Conservation (phyloP, 2,329 filamentous ascomycete species). For the Phialophora chinensis region DNA sequence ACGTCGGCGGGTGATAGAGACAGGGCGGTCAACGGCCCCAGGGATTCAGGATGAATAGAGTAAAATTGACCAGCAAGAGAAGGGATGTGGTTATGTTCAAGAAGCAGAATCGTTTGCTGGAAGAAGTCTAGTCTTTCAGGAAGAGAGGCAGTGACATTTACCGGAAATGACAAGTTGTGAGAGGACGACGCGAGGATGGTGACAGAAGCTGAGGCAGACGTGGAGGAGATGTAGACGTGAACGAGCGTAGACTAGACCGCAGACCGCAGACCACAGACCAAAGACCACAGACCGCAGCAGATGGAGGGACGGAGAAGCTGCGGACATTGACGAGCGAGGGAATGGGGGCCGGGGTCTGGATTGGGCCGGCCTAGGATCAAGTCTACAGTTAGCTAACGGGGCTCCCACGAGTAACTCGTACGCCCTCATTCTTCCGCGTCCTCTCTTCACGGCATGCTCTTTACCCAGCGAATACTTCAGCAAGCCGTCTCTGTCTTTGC, state of each 20-base stretch:
- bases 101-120: slow-evolving; percentile 9
- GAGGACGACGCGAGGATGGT: slow-evolving; percentile 17
- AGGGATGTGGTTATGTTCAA: slow-evolving; percentile 30
- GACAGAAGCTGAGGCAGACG: slow-evolving; percentile 17
- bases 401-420: too few relatives aligned
- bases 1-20: slow-evolving; percentile 14
- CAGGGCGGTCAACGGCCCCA: slow-evolving; percentile 32
- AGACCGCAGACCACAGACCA: neutral
- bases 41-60: slow-evolving; percentile 19
- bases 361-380: neutral
- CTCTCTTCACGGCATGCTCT: neutral
- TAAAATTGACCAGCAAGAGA: slow-evolving; percentile 36
- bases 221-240: slow-evolving; percentile 9
- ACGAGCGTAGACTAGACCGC: slow-evolving; percentile 1
- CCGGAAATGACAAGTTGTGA: slow-evolving; percentile 33
- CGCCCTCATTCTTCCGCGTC: neutral
- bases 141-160: slow-evolving; percentile 33
- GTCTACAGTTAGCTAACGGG: neutral
- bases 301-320: slow-evolving; percentile 5
- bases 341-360: slow-evolving; percentile 14
- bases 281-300: neutral
- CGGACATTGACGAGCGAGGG: slow-evolving; percentile 5
- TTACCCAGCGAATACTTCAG: neutral
- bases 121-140: slow-evolving; percentile 29
- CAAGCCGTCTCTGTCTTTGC: neutral